A percentile compares a stretch with the other conserved stretches of the same genome.
These are phyloP conservation scores for Graphiopsis chlorocephala DNA, from an alignment of 2,329 filamentous ascomycete species.

Conservation along the genomic window DNA sequence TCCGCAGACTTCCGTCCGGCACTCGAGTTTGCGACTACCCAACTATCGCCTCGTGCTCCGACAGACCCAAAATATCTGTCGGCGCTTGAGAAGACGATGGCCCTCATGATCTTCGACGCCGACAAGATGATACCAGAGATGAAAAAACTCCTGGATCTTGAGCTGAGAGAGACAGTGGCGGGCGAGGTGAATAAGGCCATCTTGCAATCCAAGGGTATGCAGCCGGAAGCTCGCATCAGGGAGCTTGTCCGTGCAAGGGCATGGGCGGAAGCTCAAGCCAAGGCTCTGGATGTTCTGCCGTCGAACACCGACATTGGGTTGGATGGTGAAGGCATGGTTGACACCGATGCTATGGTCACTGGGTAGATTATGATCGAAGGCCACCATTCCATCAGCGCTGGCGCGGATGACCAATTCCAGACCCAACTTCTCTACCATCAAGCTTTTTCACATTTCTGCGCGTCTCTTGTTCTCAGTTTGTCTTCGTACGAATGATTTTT, in stretches of 20 bases:
- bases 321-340: slow-evolving; percentile 27
- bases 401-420: background rate
- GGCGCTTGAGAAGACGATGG: slow-evolving; percentile 90
- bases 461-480: no score
- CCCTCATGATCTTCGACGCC: slow-evolving; percentile 81
- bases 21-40: slow-evolving; percentile 79
- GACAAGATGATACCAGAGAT: slow-evolving; percentile 75
- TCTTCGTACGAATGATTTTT: no score
- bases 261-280: slow-evolving; percentile 73
- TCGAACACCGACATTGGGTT: slow-evolving; percentile 41
- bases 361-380: background rate
- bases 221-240: slow-evolving; percentile 77
- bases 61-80: slow-evolving; percentile 77
- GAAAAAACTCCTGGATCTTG: slow-evolving; percentile 72
- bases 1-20: slow-evolving; percentile 79
- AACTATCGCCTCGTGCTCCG: slow-evolving; percentile 83
- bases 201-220: slow-evolving; percentile 66
- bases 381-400: background rate
- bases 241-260: slow-evolving; percentile 76
- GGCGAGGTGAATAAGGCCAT: slow-evolving; percentile 87
- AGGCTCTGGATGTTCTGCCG: slow-evolving; percentile 43
- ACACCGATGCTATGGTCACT: slow-evolving; percentile 25
- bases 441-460: no score
- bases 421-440: background rate
- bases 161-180: slow-evolving; percentile 79